These are phyloP conservation scores for Nakazawaea ishiwadae DNA, from an alignment of 805 yeast species.

Conservation along the genomic window DNA sequence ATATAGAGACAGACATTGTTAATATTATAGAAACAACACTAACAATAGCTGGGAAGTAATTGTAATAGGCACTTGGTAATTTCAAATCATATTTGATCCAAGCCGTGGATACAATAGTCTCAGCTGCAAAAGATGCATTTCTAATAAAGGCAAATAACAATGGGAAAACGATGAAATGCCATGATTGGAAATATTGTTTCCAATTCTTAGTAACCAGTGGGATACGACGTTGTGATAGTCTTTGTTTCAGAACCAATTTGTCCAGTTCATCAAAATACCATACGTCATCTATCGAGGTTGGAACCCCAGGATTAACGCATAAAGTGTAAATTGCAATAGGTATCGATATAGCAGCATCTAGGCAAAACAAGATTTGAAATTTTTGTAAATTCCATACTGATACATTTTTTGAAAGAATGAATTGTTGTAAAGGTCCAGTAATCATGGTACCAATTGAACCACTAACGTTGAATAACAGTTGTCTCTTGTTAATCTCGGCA, in stretches of 20 bases:
- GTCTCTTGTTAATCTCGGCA: conserved; percentile 31
- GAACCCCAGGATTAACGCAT: conserved; percentile 41
- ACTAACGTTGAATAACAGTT: conserved; percentile 30
- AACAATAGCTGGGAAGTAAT: conserved; percentile 18
- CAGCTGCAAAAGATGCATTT: conserved; percentile 29
- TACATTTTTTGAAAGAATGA: conserved; percentile 22
- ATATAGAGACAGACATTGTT: conserved; percentile 19
- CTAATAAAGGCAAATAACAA: conserved; percentile 32
- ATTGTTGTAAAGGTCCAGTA: conserved; percentile 34
- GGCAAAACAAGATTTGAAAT: conserved; percentile 42
- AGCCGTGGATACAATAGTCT: conserved; percentile 37
- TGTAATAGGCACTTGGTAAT: conserved; percentile 15
- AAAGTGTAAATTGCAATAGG: conserved; percentile 38
- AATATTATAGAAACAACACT: conserved; percentile 19
- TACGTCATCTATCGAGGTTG: conserved; percentile 36
- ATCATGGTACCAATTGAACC: conserved; percentile 31
- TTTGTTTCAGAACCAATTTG: conserved; percentile 37
- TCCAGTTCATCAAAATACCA: conserved; percentile 40
- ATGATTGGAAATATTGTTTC: conserved; percentile 35
- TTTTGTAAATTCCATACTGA: conserved; percentile 22
- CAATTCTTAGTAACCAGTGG: no score
- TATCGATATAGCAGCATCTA: conserved; percentile 35
- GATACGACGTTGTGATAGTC: conserved; percentile 34
- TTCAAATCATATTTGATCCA: conserved; percentile 34
- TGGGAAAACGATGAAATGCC: conserved; percentile 46